Evolutionary conservation across 441 rosid genomes (phyloP), one percentile per base, ranked within the genome.

Genomic region (Dalechampia spathulata): DNA sequence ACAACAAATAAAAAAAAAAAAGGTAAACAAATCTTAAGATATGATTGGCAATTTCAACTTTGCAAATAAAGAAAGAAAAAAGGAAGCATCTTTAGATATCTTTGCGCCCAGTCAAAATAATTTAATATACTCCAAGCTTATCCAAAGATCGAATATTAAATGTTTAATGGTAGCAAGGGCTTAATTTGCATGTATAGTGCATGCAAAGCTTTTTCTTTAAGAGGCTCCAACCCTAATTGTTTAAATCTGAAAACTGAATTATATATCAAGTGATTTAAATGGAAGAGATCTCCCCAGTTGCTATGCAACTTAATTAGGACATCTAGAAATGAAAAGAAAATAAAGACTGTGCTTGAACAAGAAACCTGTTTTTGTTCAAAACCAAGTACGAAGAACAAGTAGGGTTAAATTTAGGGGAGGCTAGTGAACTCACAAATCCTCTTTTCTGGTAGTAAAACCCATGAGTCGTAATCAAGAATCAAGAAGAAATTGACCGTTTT

Each of bases 181-280:
- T n/a, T n/a, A n/a, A n/a, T n/a, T n/a, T 50, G 58, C 62, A 45
- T 21, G 60, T 44, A 23, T 21, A 47, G 19, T 46, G 66, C 67
- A 65, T 26, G 60, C 30, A 47, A 48, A 15, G 14, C 17, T 52
- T 4, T 11, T 10, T 11, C 15, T 55, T 13, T 6, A 7, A 40
- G 11, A 36, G 23, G 6, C 19, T 34, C 14, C 38, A 10, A 34
- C 13, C 15, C 30, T 45, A 45, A 8, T 8, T 30, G 4, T 3
- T 30, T 30, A 3, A 30, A 30, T 30, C 8, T 30, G 34, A 30
- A 30, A 30, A 8, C 34, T 3, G 4, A 30, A 30, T 30, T 30
- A 8, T 30, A 3, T 30, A 30, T 30, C 8, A 30, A 30, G 8
- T 30, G 8, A 30, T n/a, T n/a, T n/a, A n/a, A n/a, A n/a, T n/a